Base-by-base conservation (phyloP, 139 green algal species). In the Tetradesmus obliquus region DNA sequence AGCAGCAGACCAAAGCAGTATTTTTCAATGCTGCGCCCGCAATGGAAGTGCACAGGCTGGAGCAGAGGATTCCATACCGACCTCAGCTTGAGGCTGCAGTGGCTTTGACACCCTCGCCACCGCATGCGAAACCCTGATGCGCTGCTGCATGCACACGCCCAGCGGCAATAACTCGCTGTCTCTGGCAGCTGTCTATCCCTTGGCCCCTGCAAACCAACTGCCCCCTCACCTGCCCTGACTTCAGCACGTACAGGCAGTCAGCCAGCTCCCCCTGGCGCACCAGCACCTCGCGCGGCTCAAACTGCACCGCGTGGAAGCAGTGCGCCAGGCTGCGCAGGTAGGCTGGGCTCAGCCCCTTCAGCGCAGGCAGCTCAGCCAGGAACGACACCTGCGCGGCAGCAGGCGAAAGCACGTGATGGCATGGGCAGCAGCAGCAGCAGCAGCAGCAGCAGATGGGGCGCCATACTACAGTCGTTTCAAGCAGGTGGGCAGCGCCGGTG, bases 271-370 rank as follows among this genome's bases (percentile, higher is more conserved):
- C 88, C 76, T 91, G 88, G 20, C 79, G 66, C 71, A 87, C 79
- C 55, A 91, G 19, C 57, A 91, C 79, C 88, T 91, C 79, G 7
- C 88, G 76, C n/a, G 88, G 88, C 79, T 91, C 88, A 91, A 91
- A 91, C 7, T 86, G 55, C n/a, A 86, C 74, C 76, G 87, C 79
- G 57, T 91, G 88, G 57, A 91, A 91, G 88, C 88, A 91, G 88
- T 91, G 88, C 17, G 57, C 24, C 15, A 91, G 57, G 72, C 79
- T 76, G 55, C 58, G 88, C 88, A 91, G 76, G 88, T 87, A 91
- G 5, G 55, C 45, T 13, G 22, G 19, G 57, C 69, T 91, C 10
- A 91, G 55, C 5, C 88, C 88, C 79, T 87, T 74, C 76, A 91
- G 24, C 32, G 88, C 88, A 10, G 88, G 88, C n/a, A 91, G 88